Percentiles rank a stretch among this genome's conserved stretches.
These are phyloP conservation scores for Blastobotrys illinoisensis DNA, from an alignment of 1,139 yeast genomes.

Conservation along the genomic window DNA sequence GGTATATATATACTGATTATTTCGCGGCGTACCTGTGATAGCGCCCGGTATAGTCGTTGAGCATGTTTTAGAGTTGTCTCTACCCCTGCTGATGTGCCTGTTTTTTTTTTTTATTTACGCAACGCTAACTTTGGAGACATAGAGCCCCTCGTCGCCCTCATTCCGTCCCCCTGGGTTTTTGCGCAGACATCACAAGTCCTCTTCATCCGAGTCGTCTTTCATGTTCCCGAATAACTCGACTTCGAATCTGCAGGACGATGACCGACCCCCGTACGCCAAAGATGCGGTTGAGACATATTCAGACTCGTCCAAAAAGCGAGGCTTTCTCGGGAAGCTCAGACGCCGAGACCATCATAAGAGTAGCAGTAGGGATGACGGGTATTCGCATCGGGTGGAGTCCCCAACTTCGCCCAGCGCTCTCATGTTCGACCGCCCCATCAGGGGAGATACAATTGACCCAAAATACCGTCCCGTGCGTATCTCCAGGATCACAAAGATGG, in stretches of 20 bases:
- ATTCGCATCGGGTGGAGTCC: conserved; percentile 13
- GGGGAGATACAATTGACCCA: conserved; percentile 2
- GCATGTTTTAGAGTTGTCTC: neutral
- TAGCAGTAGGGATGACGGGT: conserved; percentile 15
- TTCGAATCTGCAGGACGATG: conserved; percentile 1
- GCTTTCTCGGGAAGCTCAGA: conserved; percentile 18
- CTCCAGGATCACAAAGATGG: conserved; percentile 25
- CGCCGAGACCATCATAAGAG: conserved; percentile 13
- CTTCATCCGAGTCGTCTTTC: conserved; percentile 48
- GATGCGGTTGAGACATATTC: conserved; percentile 1
- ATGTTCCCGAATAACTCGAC: conserved; percentile 5
- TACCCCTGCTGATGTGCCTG: neutral
- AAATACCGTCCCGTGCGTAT: conserved; percentile 8
- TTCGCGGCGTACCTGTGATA: no score
- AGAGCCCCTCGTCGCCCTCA: conserved; percentile 41
- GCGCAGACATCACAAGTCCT: conserved; percentile 53
- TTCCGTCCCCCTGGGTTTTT: conserved; percentile 45
- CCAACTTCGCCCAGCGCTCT: conserved; percentile 16
- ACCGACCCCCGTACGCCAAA: neutral
- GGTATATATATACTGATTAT: no score
- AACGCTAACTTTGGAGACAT: conserved; percentile 1
- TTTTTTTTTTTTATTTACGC: neutral
- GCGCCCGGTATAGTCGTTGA: neutral
- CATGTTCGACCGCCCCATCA: neutral
- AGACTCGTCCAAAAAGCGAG: conserved; percentile 11